Evolutionary conservation across 108 stramenopile species (phyloP).

Genomic region (Schizochytrium sp.): DNA sequence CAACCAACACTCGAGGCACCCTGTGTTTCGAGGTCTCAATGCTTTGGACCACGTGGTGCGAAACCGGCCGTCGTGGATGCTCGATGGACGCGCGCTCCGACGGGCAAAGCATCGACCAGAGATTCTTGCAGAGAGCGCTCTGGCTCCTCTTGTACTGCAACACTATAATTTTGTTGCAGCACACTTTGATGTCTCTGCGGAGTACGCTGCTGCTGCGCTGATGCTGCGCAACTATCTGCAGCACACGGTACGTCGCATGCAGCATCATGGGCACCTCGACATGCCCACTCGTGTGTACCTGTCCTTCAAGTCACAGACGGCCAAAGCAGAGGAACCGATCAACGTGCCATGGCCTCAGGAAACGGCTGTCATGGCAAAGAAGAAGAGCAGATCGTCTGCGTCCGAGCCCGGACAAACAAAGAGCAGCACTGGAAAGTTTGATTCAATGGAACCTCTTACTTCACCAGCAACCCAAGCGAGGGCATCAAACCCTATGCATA

Average conservation of each 20-base stretch:
- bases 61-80: neutral
- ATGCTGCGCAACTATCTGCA: neutral
- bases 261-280: neutral
- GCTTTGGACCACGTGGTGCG: neutral
- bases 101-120: neutral
- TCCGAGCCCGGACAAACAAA: too few relatives aligned
- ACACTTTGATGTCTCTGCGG: neutral
- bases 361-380: too few relatives aligned
- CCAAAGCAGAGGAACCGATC: neutral
- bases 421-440: too few relatives aligned
- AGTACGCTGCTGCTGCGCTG: neutral
- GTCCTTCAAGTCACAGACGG: neutral
- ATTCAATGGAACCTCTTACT: too few relatives aligned
- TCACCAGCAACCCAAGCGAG: too few relatives aligned
- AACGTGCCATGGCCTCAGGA: neutral
- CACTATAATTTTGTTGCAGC: neutral
- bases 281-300: neutral
- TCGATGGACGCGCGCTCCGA: neutral
- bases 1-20: neutral
- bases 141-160: neutral
- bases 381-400: too few relatives aligned
- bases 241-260: neutral
- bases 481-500: too few relatives aligned
- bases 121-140: neutral
- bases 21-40: neutral